Base-by-base conservation (phyloP, 1,139 yeast species). In the Torulaspora globosa region DNA sequence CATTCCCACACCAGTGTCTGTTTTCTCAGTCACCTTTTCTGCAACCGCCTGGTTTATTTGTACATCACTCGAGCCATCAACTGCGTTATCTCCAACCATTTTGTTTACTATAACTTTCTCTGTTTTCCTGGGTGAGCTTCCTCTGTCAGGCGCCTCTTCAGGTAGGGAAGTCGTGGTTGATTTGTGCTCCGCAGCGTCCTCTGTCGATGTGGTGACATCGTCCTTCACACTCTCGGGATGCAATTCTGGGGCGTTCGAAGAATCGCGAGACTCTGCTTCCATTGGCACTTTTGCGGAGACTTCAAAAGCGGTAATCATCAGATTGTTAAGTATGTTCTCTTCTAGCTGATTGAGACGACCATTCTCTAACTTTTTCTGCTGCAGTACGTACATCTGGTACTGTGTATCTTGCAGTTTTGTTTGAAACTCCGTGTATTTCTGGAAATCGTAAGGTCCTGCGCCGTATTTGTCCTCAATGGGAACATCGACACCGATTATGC, bases 401-500 rank as follows among this genome's bases (percentile, higher is more conserved):
- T 63, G 66, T 12, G 62, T 46, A 19, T 56, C 61, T 37, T 67
- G 69, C 26, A 69, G 42, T 23, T 65, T 65, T 15, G 61, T 62
- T 46, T 69, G 72, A 41, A 67, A 68, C 35, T 55, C 51, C 2
- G 67, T 57, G 45, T 68, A 70, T 12, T 61, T 64, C 7, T 66
- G 67, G 45, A 66, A 70, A 43, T 70, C 62, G 47, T 70, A 70
- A n/a, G 70, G 63, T 1, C 75, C 75, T 27, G 51, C 36, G 1
- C 62, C 65, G 52, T 67, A 70, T 28, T 60, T 59, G 51, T 71
- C 75, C 33, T 57, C 51, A 23, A 78, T 74, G 1, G 94, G 92
- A 18, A 79, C 71, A 26, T 71, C 72, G 4, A 71, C 66, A 12
- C 74, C 72, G 69, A 77, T 74, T 70, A 82, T 71, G 35, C 74